Conservation (phyloP, 2,329 filamentous ascomycete genomes). For the Orbilia oligospora region DNA sequence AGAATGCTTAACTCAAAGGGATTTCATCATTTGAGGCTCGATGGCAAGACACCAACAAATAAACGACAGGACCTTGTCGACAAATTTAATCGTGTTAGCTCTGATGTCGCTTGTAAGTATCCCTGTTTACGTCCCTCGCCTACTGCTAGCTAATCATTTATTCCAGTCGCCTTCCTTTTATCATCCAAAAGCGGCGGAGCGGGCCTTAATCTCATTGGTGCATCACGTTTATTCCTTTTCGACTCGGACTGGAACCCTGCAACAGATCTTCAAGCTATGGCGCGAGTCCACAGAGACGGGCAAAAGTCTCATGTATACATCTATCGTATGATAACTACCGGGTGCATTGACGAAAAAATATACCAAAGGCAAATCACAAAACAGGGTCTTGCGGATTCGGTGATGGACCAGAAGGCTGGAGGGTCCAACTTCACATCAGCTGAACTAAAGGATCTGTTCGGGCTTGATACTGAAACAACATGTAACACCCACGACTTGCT, state of each 20-base stretch:
- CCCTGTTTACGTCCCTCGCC: not conserved
- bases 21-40: conserved; percentile 77
- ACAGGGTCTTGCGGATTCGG: conserved; percentile 77
- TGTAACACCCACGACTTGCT: conserved; percentile 80
- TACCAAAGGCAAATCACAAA: conserved; percentile 81
- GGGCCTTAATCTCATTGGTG: conserved; percentile 79
- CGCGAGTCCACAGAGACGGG: conserved; percentile 79
- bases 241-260: conserved; percentile 84
- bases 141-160: conserved; percentile 4
- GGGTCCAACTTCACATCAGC: conserved; percentile 76
- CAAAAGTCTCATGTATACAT: conserved; percentile 78
- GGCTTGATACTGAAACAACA: conserved; percentile 73
- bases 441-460: conserved; percentile 78
- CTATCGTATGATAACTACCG: conserved; percentile 78
- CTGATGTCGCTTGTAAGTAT: conserved; percentile 61
- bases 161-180: conserved; percentile 77
- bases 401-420: conserved; percentile 77
- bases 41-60: conserved; percentile 75
- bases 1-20: conserved; percentile 74
- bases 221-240: conserved; percentile 78
- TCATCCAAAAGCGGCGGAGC: conserved; percentile 80
- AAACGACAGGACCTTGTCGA: conserved; percentile 79
- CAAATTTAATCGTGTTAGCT: conserved; percentile 74
- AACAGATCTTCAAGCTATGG: conserved; percentile 81
- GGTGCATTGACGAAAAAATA: conserved; percentile 81